Base-by-base conservation (phyloP, 1,139 yeast species). In the Taphrina wiesneri region DNA sequence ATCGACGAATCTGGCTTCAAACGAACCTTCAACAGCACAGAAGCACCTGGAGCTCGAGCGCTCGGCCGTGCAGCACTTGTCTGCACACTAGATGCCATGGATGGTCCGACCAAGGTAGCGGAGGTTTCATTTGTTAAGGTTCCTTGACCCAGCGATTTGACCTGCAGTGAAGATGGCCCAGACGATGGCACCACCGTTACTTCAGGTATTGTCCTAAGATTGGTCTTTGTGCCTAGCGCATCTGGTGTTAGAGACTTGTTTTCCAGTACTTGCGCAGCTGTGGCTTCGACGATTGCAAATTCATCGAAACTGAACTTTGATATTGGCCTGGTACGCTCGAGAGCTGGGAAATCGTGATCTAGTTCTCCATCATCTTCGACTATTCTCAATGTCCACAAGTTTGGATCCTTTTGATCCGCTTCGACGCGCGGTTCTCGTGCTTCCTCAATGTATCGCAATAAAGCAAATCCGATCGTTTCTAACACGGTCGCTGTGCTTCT, bases 311-410 rank as follows among this genome's bases (percentile, higher is more conserved):
- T 74, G 68, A 78, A 80, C 5, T 80, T 78, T 7, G 79, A 75
- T 11, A 80, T 73, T 23, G 75, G 73, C 34, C 82, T 69, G 5
- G 76, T 73, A 28, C 82, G 71, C 64, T 80, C 82, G 32, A 80
- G 71, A 0, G 82, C 81, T 0, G 82, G 82, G 66, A 80, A 80
- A 68, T 80, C 82, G 46, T 78, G 80, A 66, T 80, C 82, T 0
- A 81, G 79, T 67, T 78, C 81, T 23, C 82, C 82, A 66, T 80
- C 82, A 19, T 80, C 82, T 64, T 80, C 82, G 2, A 78, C 80
- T 34, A 80, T 77, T 19, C 79, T 74, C 63, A 79, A 70, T 39
- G 78, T 79, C 81, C 82, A 80, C 61, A 70, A 68, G 62, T 78
- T 76, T 0, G 81, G 78, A 65, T 79, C 79, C 15, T 56, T 28